Evolutionary conservation across 73 alveolate genomes (phyloP).

Genomic region (Paramecium pentaurelia): DNA sequence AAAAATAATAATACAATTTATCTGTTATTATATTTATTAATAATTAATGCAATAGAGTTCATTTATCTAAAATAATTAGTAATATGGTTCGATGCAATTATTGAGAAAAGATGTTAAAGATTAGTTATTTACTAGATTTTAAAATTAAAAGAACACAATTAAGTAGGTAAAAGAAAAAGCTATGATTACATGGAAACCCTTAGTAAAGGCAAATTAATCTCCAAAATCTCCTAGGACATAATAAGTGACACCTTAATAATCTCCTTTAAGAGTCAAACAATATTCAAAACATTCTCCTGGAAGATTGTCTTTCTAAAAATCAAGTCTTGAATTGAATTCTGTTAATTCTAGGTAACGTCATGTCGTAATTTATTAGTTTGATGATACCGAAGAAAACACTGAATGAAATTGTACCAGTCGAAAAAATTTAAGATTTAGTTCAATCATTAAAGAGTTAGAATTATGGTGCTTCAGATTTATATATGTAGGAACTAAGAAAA

Average conservation of each 20-base stretch:
- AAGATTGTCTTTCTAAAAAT: neutral
- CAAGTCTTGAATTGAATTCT: neutral
- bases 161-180: neutral
- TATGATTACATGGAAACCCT: neutral
- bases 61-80: neutral
- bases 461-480: neutral
- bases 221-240: conserved; percentile 21
- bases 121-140: neutral
- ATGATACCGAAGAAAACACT: neutral
- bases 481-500: neutral
- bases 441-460: neutral
- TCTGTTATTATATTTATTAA: neutral
- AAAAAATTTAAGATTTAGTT: neutral
- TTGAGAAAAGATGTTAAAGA: neutral
- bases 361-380: neutral
- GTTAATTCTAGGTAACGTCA: neutral
- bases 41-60: neutral
- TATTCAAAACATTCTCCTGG: conserved; percentile 6
- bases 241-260: neutral
- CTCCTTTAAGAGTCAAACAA: neutral
- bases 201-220: neutral
- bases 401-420: conserved; percentile 9
- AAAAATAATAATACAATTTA: neutral
- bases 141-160: neutral
- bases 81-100: neutral